These are phyloP conservation scores for Phytophthora chlamydospora DNA, from an alignment of 352 stramenopile species.

Conservation along the genomic window DNA sequence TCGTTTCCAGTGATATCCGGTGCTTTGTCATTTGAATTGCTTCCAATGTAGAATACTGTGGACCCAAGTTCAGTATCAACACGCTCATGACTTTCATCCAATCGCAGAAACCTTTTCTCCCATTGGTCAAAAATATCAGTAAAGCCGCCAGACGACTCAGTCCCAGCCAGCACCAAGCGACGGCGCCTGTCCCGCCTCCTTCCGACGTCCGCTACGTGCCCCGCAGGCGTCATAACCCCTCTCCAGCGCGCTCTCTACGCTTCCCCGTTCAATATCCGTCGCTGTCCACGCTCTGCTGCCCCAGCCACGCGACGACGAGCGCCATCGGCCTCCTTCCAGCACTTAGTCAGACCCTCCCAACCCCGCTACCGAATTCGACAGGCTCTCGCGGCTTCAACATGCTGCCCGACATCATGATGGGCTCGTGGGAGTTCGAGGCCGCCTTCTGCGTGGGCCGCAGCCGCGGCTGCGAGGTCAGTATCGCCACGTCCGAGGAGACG, in stretches of 20 bases:
- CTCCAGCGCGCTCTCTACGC: neutral
- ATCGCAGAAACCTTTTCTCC: neutral
- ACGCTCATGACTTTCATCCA: conserved; percentile 8
- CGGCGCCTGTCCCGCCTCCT: conserved; percentile 18
- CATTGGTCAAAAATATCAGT: conserved; percentile 23
- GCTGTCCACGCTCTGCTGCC: neutral
- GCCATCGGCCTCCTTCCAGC: neutral
- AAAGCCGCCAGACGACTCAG: conserved; percentile 18
- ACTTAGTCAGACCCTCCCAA: conserved; percentile 3
- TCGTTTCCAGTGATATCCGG: neutral
- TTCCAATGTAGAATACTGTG: conserved; percentile 7
- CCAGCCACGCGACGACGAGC: conserved; percentile 5
- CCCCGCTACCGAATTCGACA: too few relatives aligned
- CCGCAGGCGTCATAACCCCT: too few relatives aligned
- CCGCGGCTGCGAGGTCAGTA: conserved; percentile 71
- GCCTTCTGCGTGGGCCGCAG: conserved; percentile 79
- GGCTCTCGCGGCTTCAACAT: conserved; percentile 25
- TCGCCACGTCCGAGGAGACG: conserved; percentile 72
- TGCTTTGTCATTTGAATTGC: neutral
- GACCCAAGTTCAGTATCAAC: conserved; percentile 2
- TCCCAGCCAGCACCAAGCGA: conserved; percentile 21
- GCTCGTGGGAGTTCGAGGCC: conserved; percentile 51
- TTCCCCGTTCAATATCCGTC: neutral
- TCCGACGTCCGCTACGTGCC: neutral
- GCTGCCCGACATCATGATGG: conserved; percentile 22